phyloP scores from a whole-genome alignment of 164 flowering plant genomes.

The Akebia trifoliata region DNA sequence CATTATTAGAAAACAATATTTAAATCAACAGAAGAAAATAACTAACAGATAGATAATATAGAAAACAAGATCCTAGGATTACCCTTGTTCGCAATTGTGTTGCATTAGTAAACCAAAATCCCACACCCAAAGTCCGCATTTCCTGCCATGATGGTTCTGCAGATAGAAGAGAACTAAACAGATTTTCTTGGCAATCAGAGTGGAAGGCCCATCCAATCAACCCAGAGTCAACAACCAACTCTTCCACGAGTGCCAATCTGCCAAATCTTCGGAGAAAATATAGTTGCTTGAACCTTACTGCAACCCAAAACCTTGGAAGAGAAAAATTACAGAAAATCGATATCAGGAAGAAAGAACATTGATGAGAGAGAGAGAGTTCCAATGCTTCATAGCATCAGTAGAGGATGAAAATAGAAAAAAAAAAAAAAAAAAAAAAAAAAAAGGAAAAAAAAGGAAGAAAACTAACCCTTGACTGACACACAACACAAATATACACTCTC shows the following conservation, averaged over 20 bases:
- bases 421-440: too few species aligned
- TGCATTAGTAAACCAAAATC: constrained; percentile 78
- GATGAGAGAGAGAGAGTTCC: too few species aligned
- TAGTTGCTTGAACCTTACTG: constrained; percentile 67
- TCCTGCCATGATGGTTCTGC: constrained; percentile 86
- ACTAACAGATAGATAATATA: not conserved
- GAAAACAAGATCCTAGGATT: constrained; percentile 16
- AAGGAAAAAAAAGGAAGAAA: too few species aligned
- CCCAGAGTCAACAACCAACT: constrained; percentile 55
- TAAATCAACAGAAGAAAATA: too few species aligned
- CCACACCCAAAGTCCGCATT: constrained; percentile 75
- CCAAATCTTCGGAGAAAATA: constrained; percentile 50
- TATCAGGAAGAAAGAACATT: constrained; percentile 8
- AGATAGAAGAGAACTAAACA: constrained; percentile 54
- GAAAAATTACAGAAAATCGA: constrained; percentile 7
- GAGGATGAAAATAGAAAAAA: not conserved
- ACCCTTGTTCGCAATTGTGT: constrained; percentile 70
- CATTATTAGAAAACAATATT: not conserved
- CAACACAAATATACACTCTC: too few species aligned
- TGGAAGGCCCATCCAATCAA: constrained; percentile 87
- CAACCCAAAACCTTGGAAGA: constrained; percentile 78
- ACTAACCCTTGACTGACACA: too few species aligned
- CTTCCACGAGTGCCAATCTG: constrained; percentile 38
- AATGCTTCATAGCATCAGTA: not conserved
- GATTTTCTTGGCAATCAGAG: constrained; percentile 84